Evolutionary conservation across 2,329 filamentous ascomycete species (phyloP).

Genomic region (Aspergillus cejpii): DNA sequence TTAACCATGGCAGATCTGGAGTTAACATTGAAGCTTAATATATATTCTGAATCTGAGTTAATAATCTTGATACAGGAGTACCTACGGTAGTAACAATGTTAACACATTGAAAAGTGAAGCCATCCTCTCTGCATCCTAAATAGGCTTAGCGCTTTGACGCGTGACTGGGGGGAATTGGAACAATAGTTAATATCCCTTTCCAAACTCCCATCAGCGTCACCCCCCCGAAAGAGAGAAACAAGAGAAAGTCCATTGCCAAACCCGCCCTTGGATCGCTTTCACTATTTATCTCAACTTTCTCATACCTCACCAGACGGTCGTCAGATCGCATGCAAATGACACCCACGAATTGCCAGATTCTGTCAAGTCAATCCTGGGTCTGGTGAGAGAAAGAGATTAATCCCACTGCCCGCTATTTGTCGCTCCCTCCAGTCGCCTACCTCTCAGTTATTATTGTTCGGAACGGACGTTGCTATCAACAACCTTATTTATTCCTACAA

Average conservation of each 20-base stretch:
- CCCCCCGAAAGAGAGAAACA: conserved; percentile 17
- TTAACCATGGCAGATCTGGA: neutral
- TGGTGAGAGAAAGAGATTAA: conserved; percentile 16
- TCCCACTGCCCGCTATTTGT: conserved; percentile 3
- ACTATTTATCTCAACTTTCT: neutral
- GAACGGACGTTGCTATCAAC: conserved; percentile 21
- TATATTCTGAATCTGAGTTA: no score
- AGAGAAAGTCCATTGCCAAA: conserved; percentile 10
- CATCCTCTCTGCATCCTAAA: conserved; percentile 9
- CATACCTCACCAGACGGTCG: conserved; percentile 21
- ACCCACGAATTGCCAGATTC: conserved; percentile 13
- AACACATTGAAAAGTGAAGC: conserved; percentile 1
- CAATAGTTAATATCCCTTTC: no score
- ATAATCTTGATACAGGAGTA: no score
- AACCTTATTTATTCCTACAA: conserved; percentile 11
- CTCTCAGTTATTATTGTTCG: conserved; percentile 17
- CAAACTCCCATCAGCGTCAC: conserved; percentile 24
- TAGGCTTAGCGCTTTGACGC: conserved; percentile 34
- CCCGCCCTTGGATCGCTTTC: conserved; percentile 15
- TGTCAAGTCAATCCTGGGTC: conserved; percentile 14
- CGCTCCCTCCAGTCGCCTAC: conserved; percentile 13
- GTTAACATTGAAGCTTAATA: neutral
- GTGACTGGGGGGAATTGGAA: conserved; percentile 29
- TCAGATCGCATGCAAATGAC: conserved; percentile 21
- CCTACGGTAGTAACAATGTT: conserved; percentile 5